Evolutionary conservation across 2,329 filamentous ascomycete species (phyloP).

Genomic region (Ophiosphaerella korrae): DNA sequence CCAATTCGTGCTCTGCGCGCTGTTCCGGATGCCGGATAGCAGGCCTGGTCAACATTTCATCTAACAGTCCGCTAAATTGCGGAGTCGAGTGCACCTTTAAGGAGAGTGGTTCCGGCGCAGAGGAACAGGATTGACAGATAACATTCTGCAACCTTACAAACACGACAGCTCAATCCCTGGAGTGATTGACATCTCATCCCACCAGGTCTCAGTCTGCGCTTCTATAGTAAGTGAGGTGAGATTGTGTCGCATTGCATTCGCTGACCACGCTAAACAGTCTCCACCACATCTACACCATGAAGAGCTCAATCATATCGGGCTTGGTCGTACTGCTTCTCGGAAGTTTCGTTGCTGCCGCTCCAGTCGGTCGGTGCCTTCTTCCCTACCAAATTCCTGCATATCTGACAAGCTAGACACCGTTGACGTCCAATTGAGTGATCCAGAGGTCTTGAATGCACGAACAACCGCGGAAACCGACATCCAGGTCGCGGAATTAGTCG

Average conservation of each 20-base stretch:
- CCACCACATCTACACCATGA: no score
- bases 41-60: not conserved
- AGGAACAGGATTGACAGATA: not conserved
- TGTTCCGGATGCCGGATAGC: no score
- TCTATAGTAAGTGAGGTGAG: not conserved
- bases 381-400: not conserved
- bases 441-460: not conserved
- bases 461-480: not conserved
- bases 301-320: no score
- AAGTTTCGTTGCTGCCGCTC: no score
- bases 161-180: not conserved
- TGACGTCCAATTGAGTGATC: not conserved
- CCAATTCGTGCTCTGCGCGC: not conserved
- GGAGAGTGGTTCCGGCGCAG: not conserved
- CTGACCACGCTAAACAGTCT: not conserved
- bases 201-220: not conserved
- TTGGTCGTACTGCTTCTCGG: no score
- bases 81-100: not conserved
- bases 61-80: not conserved
- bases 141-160: not conserved
- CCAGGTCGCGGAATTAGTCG: not conserved
- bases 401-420: not conserved
- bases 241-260: not conserved
- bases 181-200: slow-evolving; percentile 1
- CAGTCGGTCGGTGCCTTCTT: no score